Conservation (phyloP, 257 asterid species). For the Lycium barbarum region DNA sequence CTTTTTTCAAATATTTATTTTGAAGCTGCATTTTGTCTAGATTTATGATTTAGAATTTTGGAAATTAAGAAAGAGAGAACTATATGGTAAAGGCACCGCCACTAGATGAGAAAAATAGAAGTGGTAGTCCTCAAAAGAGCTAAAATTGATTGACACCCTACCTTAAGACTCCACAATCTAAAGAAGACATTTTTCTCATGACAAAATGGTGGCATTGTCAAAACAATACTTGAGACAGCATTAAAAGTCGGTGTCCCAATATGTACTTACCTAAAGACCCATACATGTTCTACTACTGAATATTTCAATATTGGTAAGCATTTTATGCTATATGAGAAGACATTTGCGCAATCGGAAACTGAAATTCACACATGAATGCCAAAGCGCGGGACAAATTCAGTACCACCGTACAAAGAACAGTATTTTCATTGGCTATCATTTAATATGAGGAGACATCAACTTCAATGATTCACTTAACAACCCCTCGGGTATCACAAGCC, state of each 20-base stretch:
- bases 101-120: background rate
- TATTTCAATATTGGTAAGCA: background rate
- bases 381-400: slow-evolving; percentile 14
- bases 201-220: background rate
- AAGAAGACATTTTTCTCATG: background rate
- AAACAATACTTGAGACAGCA: slow-evolving; percentile 19
- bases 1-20: background rate
- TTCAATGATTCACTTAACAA: background rate
- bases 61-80: background rate
- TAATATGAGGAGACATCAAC: slow-evolving; percentile 2
- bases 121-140: background rate
- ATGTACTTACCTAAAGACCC: background rate
- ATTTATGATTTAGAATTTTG: background rate
- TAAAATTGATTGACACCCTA: background rate
- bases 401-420: slow-evolving; percentile 17
- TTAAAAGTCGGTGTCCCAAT: slow-evolving; percentile 23
- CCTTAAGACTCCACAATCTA: slow-evolving; percentile 8
- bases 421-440: slow-evolving; percentile 12
- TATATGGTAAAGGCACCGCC: background rate
- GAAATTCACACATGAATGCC: background rate
- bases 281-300: background rate
- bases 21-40: background rate
- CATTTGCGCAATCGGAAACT: background rate
- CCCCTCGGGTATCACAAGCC: background rate
- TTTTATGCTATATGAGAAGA: background rate